Percentiles rank a stretch among this genome's conserved stretches.
Conservation (phyloP, 2,329 filamentous ascomycete species). For the Apiospora hydei region DNA sequence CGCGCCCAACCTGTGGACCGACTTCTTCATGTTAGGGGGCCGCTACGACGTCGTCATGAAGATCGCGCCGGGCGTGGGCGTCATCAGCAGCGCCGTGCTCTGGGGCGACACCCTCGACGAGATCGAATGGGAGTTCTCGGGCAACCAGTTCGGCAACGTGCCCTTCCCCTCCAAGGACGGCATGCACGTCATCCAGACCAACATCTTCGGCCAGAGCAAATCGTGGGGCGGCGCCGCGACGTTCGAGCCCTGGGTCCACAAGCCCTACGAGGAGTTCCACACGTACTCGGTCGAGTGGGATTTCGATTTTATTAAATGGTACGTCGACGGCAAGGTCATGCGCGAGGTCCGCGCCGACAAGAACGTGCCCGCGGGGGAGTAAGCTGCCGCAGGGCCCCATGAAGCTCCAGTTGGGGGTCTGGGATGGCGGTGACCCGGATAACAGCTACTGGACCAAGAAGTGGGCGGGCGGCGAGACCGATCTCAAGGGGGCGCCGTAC, state of each 20-base stretch:
- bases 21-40: conserved; percentile 43
- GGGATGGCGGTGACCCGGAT: conserved; percentile 41
- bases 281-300: conserved; percentile 45
- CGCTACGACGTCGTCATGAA: conserved; percentile 43
- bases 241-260: conserved; percentile 34
- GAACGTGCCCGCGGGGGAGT: conserved; percentile 28
- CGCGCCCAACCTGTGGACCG: conserved; percentile 39
- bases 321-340: conserved; percentile 39
- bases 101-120: conserved; percentile 44
- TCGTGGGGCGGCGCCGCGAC: conserved; percentile 14
- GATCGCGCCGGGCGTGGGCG: conserved; percentile 40
- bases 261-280: conserved; percentile 35
- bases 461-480: conserved; percentile 43
- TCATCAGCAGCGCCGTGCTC: conserved; percentile 39
- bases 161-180: conserved; percentile 41
- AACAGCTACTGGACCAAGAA: conserved; percentile 40
- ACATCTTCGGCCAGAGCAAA: conserved; percentile 32
- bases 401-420: conserved; percentile 42
- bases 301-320: conserved; percentile 39
- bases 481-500: conserved; percentile 38
- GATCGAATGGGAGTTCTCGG: conserved; percentile 43
- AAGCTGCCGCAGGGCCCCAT: conserved; percentile 41
- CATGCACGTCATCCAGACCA: conserved; percentile 38
- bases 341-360: conserved; percentile 33
- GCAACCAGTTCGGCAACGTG: conserved; percentile 40